Evolutionary conservation across 345 rosid genomes (phyloP), one percentile per base, ranked within the genome.

Genomic region (Viola odorata): DNA sequence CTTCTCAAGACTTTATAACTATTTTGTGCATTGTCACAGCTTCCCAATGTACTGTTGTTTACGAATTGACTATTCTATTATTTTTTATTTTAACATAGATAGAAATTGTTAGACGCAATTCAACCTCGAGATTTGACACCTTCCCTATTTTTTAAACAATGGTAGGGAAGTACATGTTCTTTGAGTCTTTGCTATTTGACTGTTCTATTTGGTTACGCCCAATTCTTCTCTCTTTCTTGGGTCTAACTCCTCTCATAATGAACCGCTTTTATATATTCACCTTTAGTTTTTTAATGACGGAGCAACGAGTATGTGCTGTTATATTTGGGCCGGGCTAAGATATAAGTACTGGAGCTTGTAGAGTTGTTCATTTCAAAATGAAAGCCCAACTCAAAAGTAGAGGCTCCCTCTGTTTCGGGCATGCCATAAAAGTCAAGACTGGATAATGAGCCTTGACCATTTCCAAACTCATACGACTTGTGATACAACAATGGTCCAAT

Each of bases 281-380:
- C n/a, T n/a, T n/a, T n/a, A n/a, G n/a, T n/a, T n/a, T n/a, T n/a
- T n/a, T n/a, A n/a, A n/a, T n/a, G n/a, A 8, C 41, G 57, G 5
- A 54, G 70, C 17, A 66, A 67, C 15, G 84, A 75, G 16, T 67
- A 51, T 2, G 85, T 85, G 5, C 65, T 60, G 50, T 81, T 80
- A 65, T 77, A 80, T 32, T 77, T 82, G 0, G 84, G 81, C 55
- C 75, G 42, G 0, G 65, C 60, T 8, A 78, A 50, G 4, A 50
- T 62, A 11, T 37, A 9, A 0, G 54, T 58, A 4, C 71, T 73
- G 12, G 37, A 54, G 40, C 48, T 63, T n/a, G 74, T 50, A 5
- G 61, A 49, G 41, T 63, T 68, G 9, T 57, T 57, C 36, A 48
- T 79, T 0, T 45, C 49, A 6, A 57, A 69, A 59, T 53, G 65